phyloP scores from a whole-genome alignment of 495 filamentous ascomycete genomes.

The Friedmanniomyces simplex region DNA sequence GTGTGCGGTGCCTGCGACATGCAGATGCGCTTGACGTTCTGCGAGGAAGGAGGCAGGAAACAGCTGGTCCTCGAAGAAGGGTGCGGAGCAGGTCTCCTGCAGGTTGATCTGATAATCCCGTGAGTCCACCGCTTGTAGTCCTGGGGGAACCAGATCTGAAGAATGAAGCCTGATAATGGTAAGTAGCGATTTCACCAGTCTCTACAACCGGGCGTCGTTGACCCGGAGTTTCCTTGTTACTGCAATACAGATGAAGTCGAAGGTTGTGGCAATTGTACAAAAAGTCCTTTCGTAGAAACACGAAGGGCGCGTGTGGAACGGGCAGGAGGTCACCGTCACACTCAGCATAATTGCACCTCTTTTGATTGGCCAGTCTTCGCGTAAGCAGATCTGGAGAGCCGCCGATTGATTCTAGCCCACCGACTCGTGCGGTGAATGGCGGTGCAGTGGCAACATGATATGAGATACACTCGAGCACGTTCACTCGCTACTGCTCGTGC shows the following conservation, averaged over 20 bases:
- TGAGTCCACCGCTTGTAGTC: too few species aligned
- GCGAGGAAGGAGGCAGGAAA: neutral
- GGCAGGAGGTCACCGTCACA: neutral
- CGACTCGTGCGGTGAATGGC: neutral
- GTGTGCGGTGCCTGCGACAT: neutral
- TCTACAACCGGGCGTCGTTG: too few species aligned
- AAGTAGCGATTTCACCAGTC: too few species aligned
- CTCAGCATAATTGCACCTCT: neutral
- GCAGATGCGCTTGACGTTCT: neutral
- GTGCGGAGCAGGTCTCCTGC: neutral
- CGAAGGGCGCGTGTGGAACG: neutral
- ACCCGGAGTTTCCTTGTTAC: too few species aligned
- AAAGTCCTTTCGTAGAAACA: neutral
- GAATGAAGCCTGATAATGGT: too few species aligned
- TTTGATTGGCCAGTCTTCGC: neutral
- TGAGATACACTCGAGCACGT: too few species aligned
- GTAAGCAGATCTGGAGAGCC: neutral
- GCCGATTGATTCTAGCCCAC: neutral
- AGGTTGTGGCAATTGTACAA: neutral
- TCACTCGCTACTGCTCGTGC: too few species aligned
- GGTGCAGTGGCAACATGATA: too few species aligned
- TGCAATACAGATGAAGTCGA: too few species aligned
- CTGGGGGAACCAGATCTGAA: too few species aligned
- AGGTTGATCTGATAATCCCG: neutral
- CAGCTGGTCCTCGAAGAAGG: neutral